These are phyloP conservation scores for Chlamydomonas sphaeroides DNA, from an alignment of 139 green algal species.

Conservation along the genomic window DNA sequence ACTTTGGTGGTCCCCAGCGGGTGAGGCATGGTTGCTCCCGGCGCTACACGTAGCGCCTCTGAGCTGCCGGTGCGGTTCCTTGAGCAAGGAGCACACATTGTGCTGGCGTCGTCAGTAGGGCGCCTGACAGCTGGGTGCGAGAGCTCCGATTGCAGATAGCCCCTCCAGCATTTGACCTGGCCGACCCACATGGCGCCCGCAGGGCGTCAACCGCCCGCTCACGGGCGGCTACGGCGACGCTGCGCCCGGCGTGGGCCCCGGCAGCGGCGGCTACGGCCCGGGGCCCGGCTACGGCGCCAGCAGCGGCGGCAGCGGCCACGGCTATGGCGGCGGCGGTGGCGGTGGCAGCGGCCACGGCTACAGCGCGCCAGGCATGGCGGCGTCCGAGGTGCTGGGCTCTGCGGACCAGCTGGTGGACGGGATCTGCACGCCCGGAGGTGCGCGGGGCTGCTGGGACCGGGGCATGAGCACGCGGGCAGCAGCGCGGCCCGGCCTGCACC, in stretches of 20 bases:
- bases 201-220: conserved; percentile 27
- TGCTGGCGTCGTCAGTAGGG: too few relatives aligned
- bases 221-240: conserved; percentile 3
- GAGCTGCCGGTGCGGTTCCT: too few relatives aligned
- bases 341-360: not conserved
- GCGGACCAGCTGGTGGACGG: conserved; percentile 68
- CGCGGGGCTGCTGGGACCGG: too few relatives aligned
- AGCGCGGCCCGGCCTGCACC: too few relatives aligned
- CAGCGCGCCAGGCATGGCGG: not conserved
- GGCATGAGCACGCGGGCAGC: too few relatives aligned
- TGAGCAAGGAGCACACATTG: too few relatives aligned
- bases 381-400: conserved; percentile 43
- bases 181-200: too few relatives aligned
- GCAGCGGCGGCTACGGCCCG: not conserved
- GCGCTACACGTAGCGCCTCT: too few relatives aligned
- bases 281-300: conserved; percentile 2
- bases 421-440: conserved; percentile 60
- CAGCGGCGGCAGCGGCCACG: not conserved
- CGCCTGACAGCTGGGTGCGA: too few relatives aligned
- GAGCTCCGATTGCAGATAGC: too few relatives aligned
- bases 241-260: not conserved
- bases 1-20: not conserved
- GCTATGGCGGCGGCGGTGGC: not conserved
- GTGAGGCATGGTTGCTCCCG: too few relatives aligned
- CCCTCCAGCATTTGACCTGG: too few relatives aligned